phyloP scores from a whole-genome alignment of 129 eudicot species.

The Calendula officinalis region DNA sequence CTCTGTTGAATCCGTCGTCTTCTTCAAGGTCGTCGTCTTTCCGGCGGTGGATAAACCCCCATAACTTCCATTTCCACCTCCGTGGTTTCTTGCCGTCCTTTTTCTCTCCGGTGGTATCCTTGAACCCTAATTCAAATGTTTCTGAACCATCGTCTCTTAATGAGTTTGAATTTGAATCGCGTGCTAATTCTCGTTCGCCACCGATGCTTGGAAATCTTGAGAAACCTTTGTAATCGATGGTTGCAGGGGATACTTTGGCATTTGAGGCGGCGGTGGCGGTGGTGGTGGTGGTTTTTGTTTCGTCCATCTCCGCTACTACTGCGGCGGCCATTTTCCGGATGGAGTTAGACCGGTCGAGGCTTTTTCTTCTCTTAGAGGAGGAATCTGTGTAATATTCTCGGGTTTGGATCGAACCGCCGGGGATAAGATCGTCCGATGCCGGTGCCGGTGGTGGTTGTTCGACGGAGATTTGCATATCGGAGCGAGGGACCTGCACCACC shows the following conservation, averaged over 20 bases:
- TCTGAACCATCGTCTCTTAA: slow-evolving; percentile 76
- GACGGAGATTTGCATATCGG: slow-evolving; percentile 69
- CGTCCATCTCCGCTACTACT: slow-evolving; percentile 83
- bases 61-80: slow-evolving; percentile 84
- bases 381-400: slow-evolving; percentile 89
- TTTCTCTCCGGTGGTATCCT: slow-evolving; percentile 52
- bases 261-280: slow-evolving; percentile 32
- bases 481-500: slow-evolving; percentile 36
- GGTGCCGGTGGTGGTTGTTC: slow-evolving; percentile 28
- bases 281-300: slow-evolving; percentile 33
- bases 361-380: slow-evolving; percentile 78
- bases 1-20: slow-evolving; percentile 42
- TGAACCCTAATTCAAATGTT: slow-evolving; percentile 64
- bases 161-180: slow-evolving; percentile 64
- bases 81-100: slow-evolving; percentile 63
- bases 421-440: slow-evolving; percentile 39
- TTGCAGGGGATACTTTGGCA: slow-evolving; percentile 66
- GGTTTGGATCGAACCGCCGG: slow-evolving; percentile 84
- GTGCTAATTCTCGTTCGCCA: slow-evolving; percentile 46
- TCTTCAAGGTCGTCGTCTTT: slow-evolving; percentile 47
- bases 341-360: slow-evolving; percentile 86
- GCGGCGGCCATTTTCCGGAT: slow-evolving; percentile 86
- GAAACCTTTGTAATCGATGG: slow-evolving; percentile 45
- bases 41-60: slow-evolving; percentile 72
- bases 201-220: slow-evolving; percentile 30